Conservation (phyloP, 495 filamentous ascomycete genomes). For the Clohesyomyces aquaticus region DNA sequence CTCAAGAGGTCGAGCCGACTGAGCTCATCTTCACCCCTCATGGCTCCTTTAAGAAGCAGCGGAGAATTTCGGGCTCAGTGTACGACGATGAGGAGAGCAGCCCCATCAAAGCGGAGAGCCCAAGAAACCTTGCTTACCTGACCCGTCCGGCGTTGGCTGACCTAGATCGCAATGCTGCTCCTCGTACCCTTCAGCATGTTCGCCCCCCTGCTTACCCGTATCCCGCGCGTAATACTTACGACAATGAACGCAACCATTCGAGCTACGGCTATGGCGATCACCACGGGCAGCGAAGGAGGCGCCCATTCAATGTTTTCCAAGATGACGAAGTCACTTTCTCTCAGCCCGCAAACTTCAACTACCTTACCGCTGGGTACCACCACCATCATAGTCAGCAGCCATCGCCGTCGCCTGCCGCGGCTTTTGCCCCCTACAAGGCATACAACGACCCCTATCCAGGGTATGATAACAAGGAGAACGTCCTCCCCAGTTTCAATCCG, state of each 20-base stretch:
- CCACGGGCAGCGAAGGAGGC: slow-evolving; percentile 25
- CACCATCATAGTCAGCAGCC: slow-evolving; percentile 14
- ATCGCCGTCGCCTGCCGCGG: slow-evolving; percentile 25
- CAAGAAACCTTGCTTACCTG: slow-evolving; percentile 25
- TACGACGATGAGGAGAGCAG: slow-evolving; percentile 43
- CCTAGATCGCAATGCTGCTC: slow-evolving; percentile 34
- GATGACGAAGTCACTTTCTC: slow-evolving; percentile 44
- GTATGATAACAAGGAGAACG: slow-evolving; percentile 39
- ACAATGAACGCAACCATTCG: slow-evolving; percentile 24
- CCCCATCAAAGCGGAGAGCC: slow-evolving; percentile 34
- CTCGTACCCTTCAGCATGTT: slow-evolving; percentile 21
- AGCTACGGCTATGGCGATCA: slow-evolving; percentile 26
- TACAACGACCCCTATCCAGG: slow-evolving; percentile 17
- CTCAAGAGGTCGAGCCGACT: slow-evolving; percentile 65
- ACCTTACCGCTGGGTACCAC: slow-evolving; percentile 38
- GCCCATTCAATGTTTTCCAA: slow-evolving; percentile 40
- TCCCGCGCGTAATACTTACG: slow-evolving; percentile 11
- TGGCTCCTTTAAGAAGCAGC: slow-evolving; percentile 59
- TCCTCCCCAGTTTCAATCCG: slow-evolving; percentile 18
- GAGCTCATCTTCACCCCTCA: slow-evolving; percentile 68
- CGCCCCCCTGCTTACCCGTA: slow-evolving; percentile 18
- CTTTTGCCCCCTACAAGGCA: slow-evolving; percentile 29
- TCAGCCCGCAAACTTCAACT: slow-evolving; percentile 38
- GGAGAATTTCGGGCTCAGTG: slow-evolving; percentile 57
- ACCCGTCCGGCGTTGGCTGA: slow-evolving; percentile 35